Evolutionary conservation across 495 filamentous ascomycete species (phyloP).

Genomic region (Penicillium riverlandense): DNA sequence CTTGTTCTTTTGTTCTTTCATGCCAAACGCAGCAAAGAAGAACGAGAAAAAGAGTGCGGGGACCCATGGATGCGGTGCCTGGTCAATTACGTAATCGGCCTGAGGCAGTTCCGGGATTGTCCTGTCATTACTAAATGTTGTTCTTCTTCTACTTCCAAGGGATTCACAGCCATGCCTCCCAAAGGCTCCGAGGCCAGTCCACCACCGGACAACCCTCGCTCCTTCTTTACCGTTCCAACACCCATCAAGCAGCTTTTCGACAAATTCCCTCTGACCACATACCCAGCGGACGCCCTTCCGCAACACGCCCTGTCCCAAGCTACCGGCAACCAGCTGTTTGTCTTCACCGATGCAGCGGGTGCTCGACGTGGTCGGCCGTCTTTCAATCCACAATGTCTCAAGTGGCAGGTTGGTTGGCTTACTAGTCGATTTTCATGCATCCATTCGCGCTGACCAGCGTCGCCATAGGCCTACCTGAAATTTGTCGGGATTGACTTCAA

Average conservation of each 20-base stretch:
- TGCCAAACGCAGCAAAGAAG: too few relatives aligned
- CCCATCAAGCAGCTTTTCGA: constrained; percentile 80
- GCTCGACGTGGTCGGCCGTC: constrained; percentile 60
- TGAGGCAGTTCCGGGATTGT: background rate
- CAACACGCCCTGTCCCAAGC: constrained; percentile 45
- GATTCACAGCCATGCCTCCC: constrained; percentile 24
- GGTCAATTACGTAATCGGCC: constrained; percentile 2
- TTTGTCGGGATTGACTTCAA: constrained; percentile 64
- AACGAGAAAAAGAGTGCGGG: too few relatives aligned
- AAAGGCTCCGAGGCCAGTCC: constrained; percentile 18
- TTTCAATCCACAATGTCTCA: constrained; percentile 90
- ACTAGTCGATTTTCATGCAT: background rate
- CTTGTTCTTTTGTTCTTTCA: too few relatives aligned
- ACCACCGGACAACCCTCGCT: constrained; percentile 14
- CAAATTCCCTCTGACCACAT: constrained; percentile 67
- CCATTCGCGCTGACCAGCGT: background rate
- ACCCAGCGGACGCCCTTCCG: constrained; percentile 74
- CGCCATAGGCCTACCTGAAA: constrained; percentile 69
- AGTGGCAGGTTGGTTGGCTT: constrained; percentile 74
- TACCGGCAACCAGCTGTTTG: constrained; percentile 58
- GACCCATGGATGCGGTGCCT: background rate
- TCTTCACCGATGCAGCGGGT: constrained; percentile 65
- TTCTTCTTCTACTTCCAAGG: background rate
- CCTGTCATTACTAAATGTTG: background rate
- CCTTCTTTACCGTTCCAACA: constrained; percentile 61